Conservation (phyloP, 2,329 filamentous ascomycete species). For the Biscogniauxia sp. region DNA sequence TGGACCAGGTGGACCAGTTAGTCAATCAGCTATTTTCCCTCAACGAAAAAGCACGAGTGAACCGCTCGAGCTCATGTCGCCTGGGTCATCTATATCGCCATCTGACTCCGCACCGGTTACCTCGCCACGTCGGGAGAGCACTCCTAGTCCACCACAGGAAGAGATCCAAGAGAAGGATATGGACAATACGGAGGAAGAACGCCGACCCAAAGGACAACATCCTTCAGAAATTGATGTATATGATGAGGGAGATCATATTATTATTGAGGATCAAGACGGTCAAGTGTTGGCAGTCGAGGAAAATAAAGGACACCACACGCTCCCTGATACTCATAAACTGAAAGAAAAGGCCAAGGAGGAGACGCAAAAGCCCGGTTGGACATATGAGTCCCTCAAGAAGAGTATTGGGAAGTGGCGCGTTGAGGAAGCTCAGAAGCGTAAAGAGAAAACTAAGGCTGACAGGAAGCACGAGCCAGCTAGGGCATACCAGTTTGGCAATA, state of each 20-base stretch:
- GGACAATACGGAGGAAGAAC: conserved; percentile 23
- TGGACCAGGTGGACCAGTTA: conserved; percentile 82
- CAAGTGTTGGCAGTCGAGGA: conserved; percentile 72
- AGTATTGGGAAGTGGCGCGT: conserved; percentile 52
- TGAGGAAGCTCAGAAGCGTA: conserved; percentile 61
- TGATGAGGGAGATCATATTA: conserved; percentile 73
- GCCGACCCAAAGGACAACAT: conserved; percentile 10
- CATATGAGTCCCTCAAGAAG: conserved; percentile 46
- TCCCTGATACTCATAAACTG: conserved; percentile 20
- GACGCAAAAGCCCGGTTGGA: conserved; percentile 40
- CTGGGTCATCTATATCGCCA: conserved; percentile 32
- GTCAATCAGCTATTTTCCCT: conserved; percentile 85
- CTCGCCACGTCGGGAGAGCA: conserved; percentile 26
- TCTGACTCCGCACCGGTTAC: conserved; percentile 18
- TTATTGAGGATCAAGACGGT: conserved; percentile 83
- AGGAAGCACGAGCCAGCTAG: conserved; percentile 69
- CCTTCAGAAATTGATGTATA: conserved; percentile 61
- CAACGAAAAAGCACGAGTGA: conserved; percentile 39
- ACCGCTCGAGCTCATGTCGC: conserved; percentile 33
- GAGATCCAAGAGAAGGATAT: conserved; percentile 21
- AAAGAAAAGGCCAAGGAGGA: conserved; percentile 35
- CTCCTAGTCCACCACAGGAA: conserved; percentile 20
- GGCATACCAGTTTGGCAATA: conserved; percentile 84
- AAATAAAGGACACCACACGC: conserved; percentile 23
- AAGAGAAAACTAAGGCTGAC: conserved; percentile 54